Conservation (phyloP, 352 stramenopile genomes). For the Phytophthora brassicae region DNA sequence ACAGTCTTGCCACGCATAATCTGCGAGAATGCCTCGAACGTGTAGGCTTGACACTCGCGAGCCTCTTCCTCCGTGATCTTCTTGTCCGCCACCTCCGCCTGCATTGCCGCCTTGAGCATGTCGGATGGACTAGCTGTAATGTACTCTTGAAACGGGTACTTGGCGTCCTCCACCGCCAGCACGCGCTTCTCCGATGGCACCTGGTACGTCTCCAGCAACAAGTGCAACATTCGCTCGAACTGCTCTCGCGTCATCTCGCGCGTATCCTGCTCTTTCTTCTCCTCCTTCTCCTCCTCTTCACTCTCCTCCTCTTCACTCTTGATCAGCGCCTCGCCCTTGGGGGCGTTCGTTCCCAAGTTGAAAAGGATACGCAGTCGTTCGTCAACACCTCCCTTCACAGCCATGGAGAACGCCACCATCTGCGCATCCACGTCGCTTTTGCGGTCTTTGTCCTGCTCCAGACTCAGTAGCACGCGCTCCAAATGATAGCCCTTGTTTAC, state of each 20-base stretch:
- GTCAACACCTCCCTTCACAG: slow-evolving; percentile 70
- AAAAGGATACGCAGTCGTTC: slow-evolving; percentile 76
- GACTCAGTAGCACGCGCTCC: slow-evolving; percentile 73
- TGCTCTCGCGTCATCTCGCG: slow-evolving; percentile 59
- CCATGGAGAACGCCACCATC: slow-evolving; percentile 83
- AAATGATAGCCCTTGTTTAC: slow-evolving; percentile 75
- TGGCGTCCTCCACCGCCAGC: slow-evolving; percentile 57
- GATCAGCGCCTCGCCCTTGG: slow-evolving; percentile 22
- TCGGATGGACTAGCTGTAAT: slow-evolving; percentile 38
- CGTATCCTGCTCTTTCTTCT: slow-evolving; percentile 29
- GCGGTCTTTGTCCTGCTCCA: slow-evolving; percentile 52
- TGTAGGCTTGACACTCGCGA: slow-evolving; percentile 53
- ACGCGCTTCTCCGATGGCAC: slow-evolving; percentile 86
- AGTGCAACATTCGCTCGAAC: slow-evolving; percentile 60
- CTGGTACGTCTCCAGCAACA: slow-evolving; percentile 80
- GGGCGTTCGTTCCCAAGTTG: slow-evolving; percentile 55
- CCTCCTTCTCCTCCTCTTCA: slow-evolving; percentile 19
- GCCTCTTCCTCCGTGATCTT: slow-evolving; percentile 60
- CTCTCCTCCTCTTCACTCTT: slow-evolving; percentile 23
- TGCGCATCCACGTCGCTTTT: slow-evolving; percentile 72
- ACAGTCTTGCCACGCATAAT: slow-evolving; percentile 81
- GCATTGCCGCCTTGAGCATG: slow-evolving; percentile 41
- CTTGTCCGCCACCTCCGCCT: slow-evolving; percentile 45
- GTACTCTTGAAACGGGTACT: slow-evolving; percentile 83
- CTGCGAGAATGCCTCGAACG: slow-evolving; percentile 74